Base-by-base conservation (phyloP, 305 asterid genomes). In the Salvia sclarea region DNA sequence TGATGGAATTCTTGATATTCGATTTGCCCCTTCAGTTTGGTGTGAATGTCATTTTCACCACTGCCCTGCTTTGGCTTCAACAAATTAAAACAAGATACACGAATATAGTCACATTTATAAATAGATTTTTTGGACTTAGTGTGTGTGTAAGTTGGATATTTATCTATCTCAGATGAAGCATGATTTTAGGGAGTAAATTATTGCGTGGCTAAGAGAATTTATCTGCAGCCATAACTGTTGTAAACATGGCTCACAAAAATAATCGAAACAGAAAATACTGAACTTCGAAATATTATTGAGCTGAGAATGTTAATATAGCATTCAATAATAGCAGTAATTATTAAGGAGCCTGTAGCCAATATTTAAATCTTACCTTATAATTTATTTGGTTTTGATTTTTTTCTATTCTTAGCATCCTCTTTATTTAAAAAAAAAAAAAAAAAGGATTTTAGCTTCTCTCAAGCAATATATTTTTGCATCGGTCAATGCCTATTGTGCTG, bases 151-250 rank as follows among this genome's bases (percentile, higher is more conserved):
- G n/a, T n/a, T n/a, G n/a, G n/a, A n/a, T n/a, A n/a, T n/a, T 9
- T 37, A 37, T 37, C 7, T 37, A 35, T 58, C 11, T 58, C 16
- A 17, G 64, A 14, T 16, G 64, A 58, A 37, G 64, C 64, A 58
- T 58, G 48, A 35, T 58, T 35, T 58, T 28, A 17, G 17, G 64
- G 30, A 58, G 28, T 58, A 17, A 11, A 33, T 17, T 58, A 18
- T 35, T 37, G 16, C 61, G 20, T 48, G 55, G 53, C 61, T 28
- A 54, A 2, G 61, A 14, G 41, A 30, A 55, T 50, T 28, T 55
- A 10, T 55, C 41, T 35, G 25, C 31, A 58, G 11, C 30, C 17
- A 35, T 33, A 1, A 13, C 17, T 25, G 10, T 20, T 20, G 9
- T 14, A 44, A 45, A 45, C 52, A 56, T 56, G 11, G 62, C 8